Base-by-base conservation (phyloP, 106 monocot genomes). In the Allium sativum region DNA sequence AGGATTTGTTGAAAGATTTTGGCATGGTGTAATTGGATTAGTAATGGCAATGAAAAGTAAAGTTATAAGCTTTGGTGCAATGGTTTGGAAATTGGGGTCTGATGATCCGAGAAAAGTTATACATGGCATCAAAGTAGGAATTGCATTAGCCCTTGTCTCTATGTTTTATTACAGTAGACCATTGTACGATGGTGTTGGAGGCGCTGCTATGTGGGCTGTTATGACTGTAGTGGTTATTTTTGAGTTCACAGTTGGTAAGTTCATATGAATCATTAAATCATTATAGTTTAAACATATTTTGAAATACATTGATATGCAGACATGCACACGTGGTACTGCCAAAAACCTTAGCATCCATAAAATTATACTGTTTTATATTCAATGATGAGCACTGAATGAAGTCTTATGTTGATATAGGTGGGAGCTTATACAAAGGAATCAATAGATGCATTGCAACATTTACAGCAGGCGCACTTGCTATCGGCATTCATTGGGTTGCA, bases 221-320 rank as follows among this genome's bases (percentile, higher is more conserved):
- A 77, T 88, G 74, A 88, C 83, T 0, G 83, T 79, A 3, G 88
- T 83, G 4, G 77, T 77, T 6, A 48, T 84, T n/a, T 83, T 84
- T 13, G 88, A 88, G 20, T 80, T 64, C 57, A 68, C 74, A 31
- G 79, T 81, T 7, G 87, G 87, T 88, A 67, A 47, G 74, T 55
- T 19, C 43, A 56, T 56, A 56, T 21, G 19, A 14, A 31, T 31
- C 31, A 31, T 1, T 31, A 31, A 31, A 31, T 5, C 31, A 31
- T 31, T 31, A 31, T 3, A 31, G 31, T 5, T 31, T 31, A 31
- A 5, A 31, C 2, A 31, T 31, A 31, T 31, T 31, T 31, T 31
- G 31, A 31, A 31, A 31, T 31, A 31, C 3, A 12, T 7, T 4
- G 1, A 53, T 53, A 14, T n/a, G 53, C 18, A 53, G 12, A 18